Conservation (phyloP, 345 rosid genomes). For the Sonneratia alba region DNA sequence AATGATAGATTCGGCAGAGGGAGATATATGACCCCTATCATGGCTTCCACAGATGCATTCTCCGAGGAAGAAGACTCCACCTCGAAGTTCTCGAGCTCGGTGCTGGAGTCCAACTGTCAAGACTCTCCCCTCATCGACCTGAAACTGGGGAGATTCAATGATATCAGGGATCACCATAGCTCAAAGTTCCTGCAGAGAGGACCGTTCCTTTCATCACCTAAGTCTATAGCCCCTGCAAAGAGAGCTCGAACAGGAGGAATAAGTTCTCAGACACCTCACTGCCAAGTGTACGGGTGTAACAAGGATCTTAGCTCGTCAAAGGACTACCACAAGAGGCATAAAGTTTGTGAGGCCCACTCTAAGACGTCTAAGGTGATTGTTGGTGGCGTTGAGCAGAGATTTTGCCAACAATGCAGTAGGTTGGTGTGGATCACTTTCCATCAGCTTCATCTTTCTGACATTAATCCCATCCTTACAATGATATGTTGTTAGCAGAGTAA, state of each 20-base stretch:
- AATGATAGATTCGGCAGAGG: slow-evolving; percentile 15
- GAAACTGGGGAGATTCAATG: slow-evolving; percentile 51
- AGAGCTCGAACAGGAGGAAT: slow-evolving; percentile 23
- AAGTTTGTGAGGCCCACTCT: slow-evolving; percentile 49
- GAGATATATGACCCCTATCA: neutral
- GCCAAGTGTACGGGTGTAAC: slow-evolving; percentile 53
- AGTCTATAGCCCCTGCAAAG: slow-evolving; percentile 24
- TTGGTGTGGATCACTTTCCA: slow-evolving; percentile 10
- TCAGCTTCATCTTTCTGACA: neutral
- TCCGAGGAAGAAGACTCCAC: slow-evolving; percentile 27
- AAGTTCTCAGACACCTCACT: slow-evolving; percentile 24
- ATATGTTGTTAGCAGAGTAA: neutral
- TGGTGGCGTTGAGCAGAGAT: slow-evolving; percentile 43
- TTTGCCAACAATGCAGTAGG: slow-evolving; percentile 67
- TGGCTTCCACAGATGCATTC: slow-evolving; percentile 16
- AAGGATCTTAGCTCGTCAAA: slow-evolving; percentile 44
- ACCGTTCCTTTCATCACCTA: slow-evolving; percentile 16
- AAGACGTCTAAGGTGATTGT: slow-evolving; percentile 46
- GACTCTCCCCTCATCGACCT: slow-evolving; percentile 55
- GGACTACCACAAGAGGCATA: slow-evolving; percentile 53
- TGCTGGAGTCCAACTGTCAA: slow-evolving; percentile 21
- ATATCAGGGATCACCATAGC: slow-evolving; percentile 22
- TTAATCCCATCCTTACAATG: neutral
- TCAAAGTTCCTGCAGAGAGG: slow-evolving; percentile 4
- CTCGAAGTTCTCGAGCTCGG: slow-evolving; percentile 32